These are phyloP conservation scores for Phytophthora melonis DNA, from an alignment of 352 stramenopile genomes.

Conservation along the genomic window DNA sequence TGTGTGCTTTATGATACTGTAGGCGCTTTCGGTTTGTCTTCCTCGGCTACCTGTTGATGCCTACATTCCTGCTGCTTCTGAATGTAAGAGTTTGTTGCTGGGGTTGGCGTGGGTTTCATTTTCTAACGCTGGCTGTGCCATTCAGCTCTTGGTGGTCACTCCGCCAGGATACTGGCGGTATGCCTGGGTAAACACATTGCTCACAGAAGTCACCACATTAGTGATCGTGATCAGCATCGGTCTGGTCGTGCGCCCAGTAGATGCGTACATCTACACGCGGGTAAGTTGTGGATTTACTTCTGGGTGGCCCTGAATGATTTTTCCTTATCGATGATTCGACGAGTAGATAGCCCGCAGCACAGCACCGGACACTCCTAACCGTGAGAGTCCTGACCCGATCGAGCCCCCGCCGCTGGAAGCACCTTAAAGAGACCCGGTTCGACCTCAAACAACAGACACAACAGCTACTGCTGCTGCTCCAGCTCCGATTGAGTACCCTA, in stretches of 20 bases:
- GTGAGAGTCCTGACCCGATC: slow-evolving; percentile 13
- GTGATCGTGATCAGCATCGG: slow-evolving; percentile 54
- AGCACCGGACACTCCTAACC: slow-evolving; percentile 9
- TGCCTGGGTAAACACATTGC: slow-evolving; percentile 65
- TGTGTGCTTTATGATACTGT: neutral
- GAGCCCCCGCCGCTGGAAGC: slow-evolving; percentile 16
- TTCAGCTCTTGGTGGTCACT: slow-evolving; percentile 64
- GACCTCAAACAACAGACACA: neutral
- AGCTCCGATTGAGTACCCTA: neutral
- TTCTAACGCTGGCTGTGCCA: neutral
- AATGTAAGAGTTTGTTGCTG: slow-evolving; percentile 37
- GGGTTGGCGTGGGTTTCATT: neutral
- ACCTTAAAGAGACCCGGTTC: neutral
- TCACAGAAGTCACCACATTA: slow-evolving; percentile 55
- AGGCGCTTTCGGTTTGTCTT: slow-evolving; percentile 71
- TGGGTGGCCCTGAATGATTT: too few relatives aligned
- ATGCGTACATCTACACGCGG: slow-evolving; percentile 59
- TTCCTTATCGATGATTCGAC: neutral
- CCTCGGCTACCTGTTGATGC: slow-evolving; percentile 62
- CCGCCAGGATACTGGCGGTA: slow-evolving; percentile 66
- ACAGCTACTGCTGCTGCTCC: neutral
- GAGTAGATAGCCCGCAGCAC: slow-evolving; percentile 27
- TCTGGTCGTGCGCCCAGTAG: slow-evolving; percentile 56
- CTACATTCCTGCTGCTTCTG: slow-evolving; percentile 65
- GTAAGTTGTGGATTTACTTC: slow-evolving; percentile 22